Base-by-base conservation (phyloP, 306 rosid genomes). In the Glycyrrhiza uralensis region DNA sequence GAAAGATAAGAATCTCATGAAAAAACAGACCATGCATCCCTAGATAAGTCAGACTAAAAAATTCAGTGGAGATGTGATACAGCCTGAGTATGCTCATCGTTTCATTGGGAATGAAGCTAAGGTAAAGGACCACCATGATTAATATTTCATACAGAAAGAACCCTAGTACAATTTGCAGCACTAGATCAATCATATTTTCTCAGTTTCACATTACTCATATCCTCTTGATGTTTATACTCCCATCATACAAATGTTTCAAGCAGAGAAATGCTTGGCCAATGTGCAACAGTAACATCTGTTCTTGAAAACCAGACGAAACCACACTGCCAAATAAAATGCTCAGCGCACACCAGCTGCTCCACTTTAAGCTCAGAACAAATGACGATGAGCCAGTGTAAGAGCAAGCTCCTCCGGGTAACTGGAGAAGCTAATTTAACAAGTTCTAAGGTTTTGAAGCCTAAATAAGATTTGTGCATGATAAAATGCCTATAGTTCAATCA, bases 401-500 rank as follows among this genome's bases (percentile, higher is more conserved):
- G 8, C 23, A 55, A 24, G 15, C 18, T 60, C 50, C 7, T 36
- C 29, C 13, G 24, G 17, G 5, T 15, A 38, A 5, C n/a, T 18
- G n/a, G 15, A 55, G 68, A 56, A 39, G 17, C 57, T 30, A 44
- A 18, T 47, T 42, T 42, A 30, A n/a, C n/a, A n/a, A n/a, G n/a
- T n/a, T n/a, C n/a, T n/a, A n/a, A n/a, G n/a, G n/a, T n/a, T n/a
- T n/a, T n/a, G n/a, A n/a, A n/a, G n/a, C n/a, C n/a, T n/a, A n/a
- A n/a, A 50, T 2, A 47, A n/a, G 22, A 56, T 24, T 24, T 1
- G 4, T 15, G n/a, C 45, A 42, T n/a, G n/a, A n/a, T 12, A 35
- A 38, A 39, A 59, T 19, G 65, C 58, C 47, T 59, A 74, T 54
- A 13, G 42, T 52, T 69, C 57, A 56, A 45, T 60, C 63, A n/a